Percentiles rank a stretch among this genome's conserved stretches.
phyloP scores from a whole-genome alignment of 495 filamentous ascomycete species.

The Talaromyces ruber region DNA sequence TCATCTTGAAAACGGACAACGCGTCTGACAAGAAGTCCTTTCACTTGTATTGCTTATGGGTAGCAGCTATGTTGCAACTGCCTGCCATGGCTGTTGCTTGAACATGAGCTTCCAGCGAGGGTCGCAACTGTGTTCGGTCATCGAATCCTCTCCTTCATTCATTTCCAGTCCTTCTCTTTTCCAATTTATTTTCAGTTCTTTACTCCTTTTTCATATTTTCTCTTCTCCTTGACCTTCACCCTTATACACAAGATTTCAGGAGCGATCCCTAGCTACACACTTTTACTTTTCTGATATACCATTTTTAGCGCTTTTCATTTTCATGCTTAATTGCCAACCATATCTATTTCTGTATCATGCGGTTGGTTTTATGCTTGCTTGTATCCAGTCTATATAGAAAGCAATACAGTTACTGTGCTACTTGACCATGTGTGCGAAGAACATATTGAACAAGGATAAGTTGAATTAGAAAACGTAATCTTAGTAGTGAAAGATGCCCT shows the following conservation, averaged over 20 bases:
- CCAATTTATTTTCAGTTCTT: too few species aligned
- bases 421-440: not conserved
- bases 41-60: constrained; percentile 5
- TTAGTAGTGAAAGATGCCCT: too few species aligned
- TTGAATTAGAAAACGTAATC: too few species aligned
- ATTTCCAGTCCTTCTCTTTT: not conserved
- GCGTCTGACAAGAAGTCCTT: constrained; percentile 5
- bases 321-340: not conserved
- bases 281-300: not conserved
- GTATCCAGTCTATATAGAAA: not conserved
- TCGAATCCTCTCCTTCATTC: not conserved
- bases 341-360: not conserved
- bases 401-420: not conserved
- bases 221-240: not conserved
- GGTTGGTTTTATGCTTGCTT: not conserved
- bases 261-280: not conserved
- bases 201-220: not conserved
- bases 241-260: not conserved
- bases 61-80: constrained; percentile 3
- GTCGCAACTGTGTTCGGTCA: not conserved
- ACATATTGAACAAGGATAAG: not conserved
- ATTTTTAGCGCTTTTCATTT: not conserved
- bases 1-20: constrained; percentile 2
- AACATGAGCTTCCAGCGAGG: not conserved
- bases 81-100: constrained; percentile 1